Percentiles rank a stretch among this genome's conserved stretches.
phyloP scores from a whole-genome alignment of 805 yeast genomes.

The Kodamaea kaohsiungensis region DNA sequence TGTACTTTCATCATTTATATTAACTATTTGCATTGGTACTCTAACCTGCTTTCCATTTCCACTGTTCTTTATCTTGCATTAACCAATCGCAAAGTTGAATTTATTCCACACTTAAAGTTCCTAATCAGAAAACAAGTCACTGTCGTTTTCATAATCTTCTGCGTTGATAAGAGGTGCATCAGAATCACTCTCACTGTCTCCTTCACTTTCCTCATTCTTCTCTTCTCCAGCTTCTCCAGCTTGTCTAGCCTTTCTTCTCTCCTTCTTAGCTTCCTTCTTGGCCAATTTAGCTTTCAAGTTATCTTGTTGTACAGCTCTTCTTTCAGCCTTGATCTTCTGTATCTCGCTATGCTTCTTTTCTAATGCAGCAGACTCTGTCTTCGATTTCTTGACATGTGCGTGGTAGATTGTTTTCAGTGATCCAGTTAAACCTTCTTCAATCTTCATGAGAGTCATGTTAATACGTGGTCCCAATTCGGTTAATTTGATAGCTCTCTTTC shows the following conservation, averaged over 20 bases:
- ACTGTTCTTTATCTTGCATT: background rate
- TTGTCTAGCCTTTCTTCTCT: conserved; percentile 61
- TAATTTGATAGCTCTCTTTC: conserved; percentile 84
- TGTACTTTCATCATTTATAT: background rate
- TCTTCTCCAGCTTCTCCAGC: conserved; percentile 17
- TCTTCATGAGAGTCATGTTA: conserved; percentile 71
- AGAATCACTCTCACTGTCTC: conserved; percentile 23
- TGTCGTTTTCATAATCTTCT: conserved; percentile 51
- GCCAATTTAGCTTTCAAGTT: conserved; percentile 76
- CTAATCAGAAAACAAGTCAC: conserved; percentile 45
- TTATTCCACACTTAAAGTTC: no score
- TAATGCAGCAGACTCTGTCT: conserved; percentile 56
- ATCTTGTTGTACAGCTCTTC: conserved; percentile 77
- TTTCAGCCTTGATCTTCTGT: conserved; percentile 61
- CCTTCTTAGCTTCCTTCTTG: conserved; percentile 70
- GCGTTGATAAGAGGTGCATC: conserved; percentile 41
- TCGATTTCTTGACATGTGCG: conserved; percentile 62
- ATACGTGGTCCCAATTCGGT: conserved; percentile 94
- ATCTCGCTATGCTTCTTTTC: conserved; percentile 68
- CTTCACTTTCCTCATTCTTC: conserved; percentile 24
- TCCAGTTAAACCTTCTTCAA: conserved; percentile 86
- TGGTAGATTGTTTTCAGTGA: conserved; percentile 88
- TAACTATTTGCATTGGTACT: background rate
- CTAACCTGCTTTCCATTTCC: background rate
- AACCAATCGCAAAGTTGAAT: background rate